Conservation (phyloP, 495 filamentous ascomycete species). For the Penicillium coprophilum region DNA sequence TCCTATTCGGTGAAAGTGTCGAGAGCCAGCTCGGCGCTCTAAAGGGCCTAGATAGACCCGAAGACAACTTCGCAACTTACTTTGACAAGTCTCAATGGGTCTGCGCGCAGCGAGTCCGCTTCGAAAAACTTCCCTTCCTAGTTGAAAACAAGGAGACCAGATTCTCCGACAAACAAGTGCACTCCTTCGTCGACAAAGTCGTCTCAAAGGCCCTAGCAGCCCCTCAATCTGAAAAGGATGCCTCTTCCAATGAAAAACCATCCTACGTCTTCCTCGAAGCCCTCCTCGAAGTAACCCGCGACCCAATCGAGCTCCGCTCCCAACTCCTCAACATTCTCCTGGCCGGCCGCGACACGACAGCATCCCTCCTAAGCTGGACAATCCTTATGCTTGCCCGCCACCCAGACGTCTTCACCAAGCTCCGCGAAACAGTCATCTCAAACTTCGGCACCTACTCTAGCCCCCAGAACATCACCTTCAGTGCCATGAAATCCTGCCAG, state of each 20-base stretch:
- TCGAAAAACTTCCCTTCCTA: slow-evolving; percentile 54
- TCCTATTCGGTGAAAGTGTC: slow-evolving; percentile 63
- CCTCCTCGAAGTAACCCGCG: slow-evolving; percentile 35
- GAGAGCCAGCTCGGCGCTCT: slow-evolving; percentile 40
- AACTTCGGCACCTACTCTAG: slow-evolving; percentile 38
- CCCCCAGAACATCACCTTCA: slow-evolving; percentile 41
- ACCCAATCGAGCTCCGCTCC: slow-evolving; percentile 53
- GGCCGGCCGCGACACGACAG: slow-evolving; percentile 61
- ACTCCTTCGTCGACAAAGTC: slow-evolving; percentile 50
- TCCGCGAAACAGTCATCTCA: slow-evolving; percentile 53
- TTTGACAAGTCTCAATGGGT: slow-evolving; percentile 45
- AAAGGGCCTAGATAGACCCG: slow-evolving; percentile 22
- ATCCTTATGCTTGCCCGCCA: slow-evolving; percentile 62
- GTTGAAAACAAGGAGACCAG: slow-evolving; percentile 51
- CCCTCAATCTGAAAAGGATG: slow-evolving; percentile 7
- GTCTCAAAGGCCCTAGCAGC: slow-evolving; percentile 36
- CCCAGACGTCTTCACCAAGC: slow-evolving; percentile 45
- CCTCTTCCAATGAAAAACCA: slow-evolving; percentile 13
- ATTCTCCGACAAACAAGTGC: slow-evolving; percentile 45
- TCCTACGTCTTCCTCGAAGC: slow-evolving; percentile 45
- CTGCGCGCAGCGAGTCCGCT: slow-evolving; percentile 37
- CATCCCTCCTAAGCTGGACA: slow-evolving; percentile 57
- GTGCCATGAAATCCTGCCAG: slow-evolving; percentile 44
- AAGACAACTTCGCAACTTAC: slow-evolving; percentile 39
- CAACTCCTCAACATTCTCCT: slow-evolving; percentile 57